These are phyloP conservation scores for Aspergillus alliaceus DNA, from an alignment of 2,329 filamentous ascomycete species.

Conservation along the genomic window DNA sequence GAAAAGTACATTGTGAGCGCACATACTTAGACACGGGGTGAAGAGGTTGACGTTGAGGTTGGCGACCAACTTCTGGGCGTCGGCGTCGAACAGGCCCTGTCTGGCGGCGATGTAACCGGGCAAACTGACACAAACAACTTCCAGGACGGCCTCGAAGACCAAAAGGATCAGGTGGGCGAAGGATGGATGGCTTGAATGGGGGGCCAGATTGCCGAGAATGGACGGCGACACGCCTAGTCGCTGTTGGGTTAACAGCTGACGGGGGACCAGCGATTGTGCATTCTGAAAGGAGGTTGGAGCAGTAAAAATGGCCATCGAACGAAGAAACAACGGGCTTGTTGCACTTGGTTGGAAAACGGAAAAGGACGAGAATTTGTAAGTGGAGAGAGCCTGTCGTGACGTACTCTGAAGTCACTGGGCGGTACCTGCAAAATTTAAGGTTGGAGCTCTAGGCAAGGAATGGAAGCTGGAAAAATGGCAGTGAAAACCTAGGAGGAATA, in stretches of 20 bases:
- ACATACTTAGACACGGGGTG: constrained; percentile 89
- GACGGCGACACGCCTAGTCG: constrained; percentile 21
- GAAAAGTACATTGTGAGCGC: neutral
- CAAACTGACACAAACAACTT: constrained; percentile 91
- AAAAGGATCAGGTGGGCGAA: constrained; percentile 68
- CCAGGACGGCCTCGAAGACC: constrained; percentile 91
- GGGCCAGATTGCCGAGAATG: constrained; percentile 21
- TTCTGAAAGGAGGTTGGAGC: constrained; percentile 50
- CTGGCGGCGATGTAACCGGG: constrained; percentile 91
- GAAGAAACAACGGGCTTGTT: neutral
- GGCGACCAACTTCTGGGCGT: constrained; percentile 93
- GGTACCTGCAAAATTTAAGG: neutral
- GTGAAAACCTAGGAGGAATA: neutral
- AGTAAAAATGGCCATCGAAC: constrained; percentile 47
- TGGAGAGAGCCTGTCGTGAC: neutral
- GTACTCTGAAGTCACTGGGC: too few species aligned
- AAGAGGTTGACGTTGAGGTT: constrained; percentile 96
- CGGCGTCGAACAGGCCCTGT: constrained; percentile 89
- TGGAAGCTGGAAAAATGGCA: neutral
- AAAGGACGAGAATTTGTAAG: neutral
- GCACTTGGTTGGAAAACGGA: neutral
- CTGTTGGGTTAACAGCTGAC: constrained; percentile 23
- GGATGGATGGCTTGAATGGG: constrained; percentile 48
- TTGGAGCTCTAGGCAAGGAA: neutral
- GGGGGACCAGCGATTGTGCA: constrained; percentile 33